phyloP scores from a whole-genome alignment of 768 basidiomycete genomes.

The Hypholoma sublateritium region DNA sequence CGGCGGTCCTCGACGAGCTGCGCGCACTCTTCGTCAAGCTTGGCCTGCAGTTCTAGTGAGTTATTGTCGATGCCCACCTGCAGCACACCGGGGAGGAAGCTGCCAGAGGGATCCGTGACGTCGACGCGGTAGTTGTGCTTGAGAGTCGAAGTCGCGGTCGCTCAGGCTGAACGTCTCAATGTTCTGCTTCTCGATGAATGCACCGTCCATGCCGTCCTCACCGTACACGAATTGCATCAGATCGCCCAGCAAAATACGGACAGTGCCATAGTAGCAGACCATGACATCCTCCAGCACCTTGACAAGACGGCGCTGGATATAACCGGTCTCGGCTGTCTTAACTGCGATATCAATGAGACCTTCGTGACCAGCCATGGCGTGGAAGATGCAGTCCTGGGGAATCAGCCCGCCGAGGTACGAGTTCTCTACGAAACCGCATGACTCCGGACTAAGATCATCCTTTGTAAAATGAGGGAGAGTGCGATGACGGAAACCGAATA shows the following conservation, averaged over 20 bases:
- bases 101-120: conserved; percentile 78
- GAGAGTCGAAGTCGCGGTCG: conserved; percentile 81
- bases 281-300: conserved; percentile 87
- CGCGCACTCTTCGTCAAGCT: conserved; percentile 71
- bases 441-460: conserved; percentile 97
- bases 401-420: conserved; percentile 95
- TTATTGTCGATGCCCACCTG: conserved; percentile 88
- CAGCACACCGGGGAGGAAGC: conserved; percentile 76
- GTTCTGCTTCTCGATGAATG: conserved; percentile 93
- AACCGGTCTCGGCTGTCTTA: conserved; percentile 99
- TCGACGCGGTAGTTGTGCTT: conserved; percentile 96
- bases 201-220: conserved; percentile 99
- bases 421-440: conserved; percentile 98
- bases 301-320: conserved; percentile 96
- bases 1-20: conserved; percentile 75
- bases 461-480: conserved; percentile 97
- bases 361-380: conserved; percentile 99
- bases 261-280: conserved; percentile 94
- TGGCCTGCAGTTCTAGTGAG: conserved; percentile 78
- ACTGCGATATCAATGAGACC: conserved; percentile 99
- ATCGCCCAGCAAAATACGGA: conserved; percentile 95
- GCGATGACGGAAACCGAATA: conserved; percentile 96
- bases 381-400: conserved; percentile 99
- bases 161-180: conserved; percentile 87
- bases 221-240: conserved; percentile 96